phyloP scores from a whole-genome alignment of 345 rosid species.

The Nephelium lappaceum region DNA sequence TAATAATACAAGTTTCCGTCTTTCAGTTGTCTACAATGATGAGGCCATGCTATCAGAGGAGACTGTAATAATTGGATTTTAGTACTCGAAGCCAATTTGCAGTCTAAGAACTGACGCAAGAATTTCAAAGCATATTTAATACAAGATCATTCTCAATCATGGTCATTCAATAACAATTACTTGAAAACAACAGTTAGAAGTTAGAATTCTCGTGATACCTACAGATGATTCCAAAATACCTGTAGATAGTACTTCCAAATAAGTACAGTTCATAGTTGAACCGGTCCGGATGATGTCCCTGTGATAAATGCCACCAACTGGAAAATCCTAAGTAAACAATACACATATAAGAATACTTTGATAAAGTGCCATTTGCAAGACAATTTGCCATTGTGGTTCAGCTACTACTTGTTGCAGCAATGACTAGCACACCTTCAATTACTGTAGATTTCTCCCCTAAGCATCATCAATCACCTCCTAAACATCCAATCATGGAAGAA shows the following conservation, averaged over 20 bases:
- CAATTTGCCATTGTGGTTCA: not conserved
- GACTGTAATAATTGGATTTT: conserved; percentile 2
- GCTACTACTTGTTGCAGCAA: conserved; percentile 15
- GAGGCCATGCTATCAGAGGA: not conserved
- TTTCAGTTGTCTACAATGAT: too few relatives aligned
- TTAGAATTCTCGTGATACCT: not conserved
- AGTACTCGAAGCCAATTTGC: conserved; percentile 2
- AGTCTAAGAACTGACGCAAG: not conserved
- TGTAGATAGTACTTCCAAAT: not conserved
- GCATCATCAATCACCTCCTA: conserved; percentile 8
- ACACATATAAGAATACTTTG: conserved; percentile 3
- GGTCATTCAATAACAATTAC: conserved; percentile 4
- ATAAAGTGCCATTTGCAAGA: not conserved
- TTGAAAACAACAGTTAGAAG: not conserved
- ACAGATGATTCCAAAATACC: not conserved
- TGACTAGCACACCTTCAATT: conserved; percentile 26
- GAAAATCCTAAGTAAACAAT: not conserved
- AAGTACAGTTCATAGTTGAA: not conserved
- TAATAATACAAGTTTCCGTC: too few relatives aligned
- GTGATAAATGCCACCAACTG: not conserved
- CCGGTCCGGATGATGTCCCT: conserved; percentile 1
- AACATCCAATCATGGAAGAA: conserved; percentile 16
- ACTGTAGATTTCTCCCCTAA: conserved; percentile 25
- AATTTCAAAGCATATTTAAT: not conserved
- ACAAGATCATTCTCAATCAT: not conserved